Evolutionary conservation across 768 basidiomycete genomes (phyloP), one percentile per base, ranked within the genome.

Genomic region (Pholiota microspora): DNA sequence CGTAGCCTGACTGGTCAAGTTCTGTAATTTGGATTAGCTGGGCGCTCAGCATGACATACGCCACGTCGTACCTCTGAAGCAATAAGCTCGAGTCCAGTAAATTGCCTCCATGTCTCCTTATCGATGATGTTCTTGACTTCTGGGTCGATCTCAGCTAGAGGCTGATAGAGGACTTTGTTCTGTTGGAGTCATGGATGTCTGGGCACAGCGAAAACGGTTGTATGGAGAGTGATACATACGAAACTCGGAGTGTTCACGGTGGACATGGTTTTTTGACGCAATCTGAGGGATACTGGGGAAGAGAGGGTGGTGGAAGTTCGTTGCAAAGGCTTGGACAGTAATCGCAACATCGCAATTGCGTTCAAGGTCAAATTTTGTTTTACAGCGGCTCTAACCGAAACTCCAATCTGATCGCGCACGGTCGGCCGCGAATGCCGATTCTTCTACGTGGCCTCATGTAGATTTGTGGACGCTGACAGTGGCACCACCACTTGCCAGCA

Each of bases 81-180:
- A 68, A 99, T 98, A 69, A 99, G 89, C 76, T 98, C 97, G 58
- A 99, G 86, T 53, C 96, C 96, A 45, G 92, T 92, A 72, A 88
- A 96, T 79, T 98, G 96, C 63, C 96, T 78, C 95, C 94, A 98
- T 74, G 92, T 96, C 80, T 98, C 94, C 78, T 92, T 93, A 79
- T 98, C 94, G 76, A 99, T 92, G 79, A 99, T 92, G 71, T 95
- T 93, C 73, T 94, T 84, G 68, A 99, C 85, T 70, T 90, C 92
- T 56, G 96, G 95, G 75, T 98, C 96, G 67, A 86, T 83, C 79
- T 98, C 86, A 9, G 89, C 80, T 49, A 99, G 81, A 59, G 94
- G 84, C 46, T 83, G 76, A 75, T 98, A 98, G 62, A 99, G 82
- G 44, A 83, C 78, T 73, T 89, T 88, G 87, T 98, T 99, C 96